Evolutionary conservation across 2,329 filamentous ascomycete genomes (phyloP).

Genomic region (Claviceps capensis): DNA sequence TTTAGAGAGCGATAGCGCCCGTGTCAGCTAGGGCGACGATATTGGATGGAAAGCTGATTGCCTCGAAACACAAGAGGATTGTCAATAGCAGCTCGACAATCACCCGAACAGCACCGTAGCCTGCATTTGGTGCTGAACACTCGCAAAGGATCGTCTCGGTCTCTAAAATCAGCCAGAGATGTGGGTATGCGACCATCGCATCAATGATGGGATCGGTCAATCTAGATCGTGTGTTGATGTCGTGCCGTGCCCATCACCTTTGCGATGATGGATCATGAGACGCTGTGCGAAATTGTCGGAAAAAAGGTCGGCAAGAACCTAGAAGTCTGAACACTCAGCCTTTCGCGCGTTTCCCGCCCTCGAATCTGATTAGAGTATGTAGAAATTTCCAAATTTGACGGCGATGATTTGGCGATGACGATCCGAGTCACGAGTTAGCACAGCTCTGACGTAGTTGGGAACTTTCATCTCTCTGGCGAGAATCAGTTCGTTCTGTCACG

Average conservation of each 20-base stretch:
- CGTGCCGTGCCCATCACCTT: conserved; percentile 31
- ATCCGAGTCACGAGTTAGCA: neutral
- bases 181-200: conserved; percentile 32
- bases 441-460: neutral
- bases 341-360: conserved; percentile 20
- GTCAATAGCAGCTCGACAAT: conserved; percentile 25
- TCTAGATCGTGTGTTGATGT: conserved; percentile 32
- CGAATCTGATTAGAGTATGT: neutral
- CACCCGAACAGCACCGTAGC: conserved; percentile 27
- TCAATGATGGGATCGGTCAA: conserved; percentile 27
- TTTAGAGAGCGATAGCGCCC: conserved; percentile 33
- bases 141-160: conserved; percentile 22
- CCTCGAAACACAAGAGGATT: conserved; percentile 28
- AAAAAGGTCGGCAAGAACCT: too few relatives aligned
- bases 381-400: too few relatives aligned
- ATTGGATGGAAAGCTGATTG: conserved; percentile 25
- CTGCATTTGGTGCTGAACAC: conserved; percentile 32
- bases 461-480: neutral
- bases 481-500: neutral
- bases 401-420: neutral
- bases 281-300: neutral
- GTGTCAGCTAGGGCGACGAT: conserved; percentile 25
- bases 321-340: conserved; percentile 7
- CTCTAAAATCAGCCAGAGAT: conserved; percentile 21
- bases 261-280: neutral